Percentiles rank a stretch among this genome's conserved stretches.
phyloP scores from a whole-genome alignment of 305 asterid species.

The Caryopteris hybrid region DNA sequence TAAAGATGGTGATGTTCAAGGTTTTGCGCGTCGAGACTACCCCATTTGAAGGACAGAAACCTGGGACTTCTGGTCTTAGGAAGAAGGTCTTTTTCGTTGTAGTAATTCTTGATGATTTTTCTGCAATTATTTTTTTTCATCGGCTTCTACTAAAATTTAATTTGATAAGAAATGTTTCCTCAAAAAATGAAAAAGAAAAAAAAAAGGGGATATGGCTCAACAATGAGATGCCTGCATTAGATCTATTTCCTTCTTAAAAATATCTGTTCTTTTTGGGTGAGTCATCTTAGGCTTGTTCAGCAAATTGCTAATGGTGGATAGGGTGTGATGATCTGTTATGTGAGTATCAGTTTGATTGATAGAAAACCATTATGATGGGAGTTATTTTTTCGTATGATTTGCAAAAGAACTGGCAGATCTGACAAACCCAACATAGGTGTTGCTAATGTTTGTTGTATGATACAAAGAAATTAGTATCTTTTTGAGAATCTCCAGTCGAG shows the following conservation, averaged over 20 bases:
- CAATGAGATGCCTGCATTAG: slow-evolving; percentile 9
- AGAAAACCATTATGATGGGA: neutral
- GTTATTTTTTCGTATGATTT: slow-evolving; percentile 1
- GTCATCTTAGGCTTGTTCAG: neutral
- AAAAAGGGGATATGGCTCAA: neutral
- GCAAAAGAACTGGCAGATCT: slow-evolving; percentile 25
- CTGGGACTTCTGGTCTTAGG: slow-evolving; percentile 95
- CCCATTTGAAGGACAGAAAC: slow-evolving; percentile 88
- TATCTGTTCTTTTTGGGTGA: neutral
- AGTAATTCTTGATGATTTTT: neutral
- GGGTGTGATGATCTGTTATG: neutral
- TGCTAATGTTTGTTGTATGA: neutral
- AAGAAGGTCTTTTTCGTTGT: slow-evolving; percentile 51
- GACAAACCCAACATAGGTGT: neutral
- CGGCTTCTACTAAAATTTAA: neutral
- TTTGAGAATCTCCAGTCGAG: neutral
- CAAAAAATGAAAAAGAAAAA: too few relatives aligned
- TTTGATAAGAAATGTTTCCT: neutral
- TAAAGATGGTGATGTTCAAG: slow-evolving; percentile 61
- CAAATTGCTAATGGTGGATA: neutral
- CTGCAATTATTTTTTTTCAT: neutral
- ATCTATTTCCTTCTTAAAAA: slow-evolving; percentile 2
- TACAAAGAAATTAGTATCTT: neutral
- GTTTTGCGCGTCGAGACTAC: slow-evolving; percentile 61
- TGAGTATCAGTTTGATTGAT: neutral